These are phyloP conservation scores for Elsinoe australis DNA, from an alignment of 2,329 filamentous ascomycete genomes.

Conservation along the genomic window DNA sequence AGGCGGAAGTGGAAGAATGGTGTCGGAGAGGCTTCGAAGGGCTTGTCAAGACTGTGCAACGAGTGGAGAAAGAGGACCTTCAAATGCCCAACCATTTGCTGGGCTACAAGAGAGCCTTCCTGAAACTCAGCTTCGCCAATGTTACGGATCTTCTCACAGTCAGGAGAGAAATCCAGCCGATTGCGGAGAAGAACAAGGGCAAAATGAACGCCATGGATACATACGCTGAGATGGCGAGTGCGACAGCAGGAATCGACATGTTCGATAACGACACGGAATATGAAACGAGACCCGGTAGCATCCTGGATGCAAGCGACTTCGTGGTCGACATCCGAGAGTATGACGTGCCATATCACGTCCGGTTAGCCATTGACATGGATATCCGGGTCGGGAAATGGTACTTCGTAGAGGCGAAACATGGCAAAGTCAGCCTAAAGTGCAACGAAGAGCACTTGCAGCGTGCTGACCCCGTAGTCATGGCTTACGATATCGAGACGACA, in stretches of 20 bases:
- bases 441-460: constrained; percentile 82
- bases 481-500: constrained; percentile 98
- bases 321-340: constrained; percentile 99
- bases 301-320: constrained; percentile 88
- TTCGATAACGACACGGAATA: constrained; percentile 76
- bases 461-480: constrained; percentile 94
- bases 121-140: constrained; percentile 81
- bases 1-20: constrained; percentile 96
- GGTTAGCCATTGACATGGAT: constrained; percentile 93
- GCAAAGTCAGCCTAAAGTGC: constrained; percentile 70
- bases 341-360: constrained; percentile 97
- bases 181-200: constrained; percentile 95
- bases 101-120: constrained; percentile 79
- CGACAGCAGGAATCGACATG: constrained; percentile 79
- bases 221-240: constrained; percentile 91
- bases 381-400: constrained; percentile 98
- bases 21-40: constrained; percentile 71
- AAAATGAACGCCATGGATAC: constrained; percentile 96
- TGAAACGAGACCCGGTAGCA: constrained; percentile 62
- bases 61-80: constrained; percentile 86
- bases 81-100: constrained; percentile 77
- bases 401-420: constrained; percentile 87
- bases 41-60: constrained; percentile 67
- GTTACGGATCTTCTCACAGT: constrained; percentile 80
- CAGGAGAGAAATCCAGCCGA: constrained; percentile 72